Conservation (phyloP, 345 rosid genomes). For the Abelmoschus esculentus region DNA sequence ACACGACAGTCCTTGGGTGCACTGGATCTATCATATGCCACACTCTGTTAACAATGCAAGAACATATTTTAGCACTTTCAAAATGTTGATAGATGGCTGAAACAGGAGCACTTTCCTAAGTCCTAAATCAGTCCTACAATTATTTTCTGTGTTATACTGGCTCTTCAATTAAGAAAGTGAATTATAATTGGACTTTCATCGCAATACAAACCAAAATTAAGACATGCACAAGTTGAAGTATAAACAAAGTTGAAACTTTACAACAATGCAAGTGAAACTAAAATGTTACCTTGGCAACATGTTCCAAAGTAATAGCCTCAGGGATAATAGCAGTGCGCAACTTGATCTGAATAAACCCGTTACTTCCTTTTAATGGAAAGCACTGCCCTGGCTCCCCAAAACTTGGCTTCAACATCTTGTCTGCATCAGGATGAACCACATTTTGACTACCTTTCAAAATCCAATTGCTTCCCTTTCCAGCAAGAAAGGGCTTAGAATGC, state of each 20-base stretch:
- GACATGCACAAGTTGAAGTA: not conserved
- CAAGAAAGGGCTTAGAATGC: conserved; percentile 61
- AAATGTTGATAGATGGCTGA: not conserved
- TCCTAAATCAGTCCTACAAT: not conserved
- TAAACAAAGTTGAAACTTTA: not conserved
- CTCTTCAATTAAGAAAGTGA: not conserved
- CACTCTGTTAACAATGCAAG: conserved; percentile 47
- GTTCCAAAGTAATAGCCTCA: conserved; percentile 86
- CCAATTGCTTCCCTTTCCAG: not conserved
- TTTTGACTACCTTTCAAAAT: not conserved
- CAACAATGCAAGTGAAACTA: conserved; percentile 2
- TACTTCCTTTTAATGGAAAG: conserved; percentile 71
- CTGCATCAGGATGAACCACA: conserved; percentile 25
- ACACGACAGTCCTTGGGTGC: conserved; percentile 87
- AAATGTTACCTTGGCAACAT: conserved; percentile 62
- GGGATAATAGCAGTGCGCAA: conserved; percentile 63
- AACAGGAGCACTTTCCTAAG: not conserved
- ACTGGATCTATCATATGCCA: conserved; percentile 82
- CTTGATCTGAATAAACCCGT: conserved; percentile 69
- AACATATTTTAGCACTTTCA: not conserved
- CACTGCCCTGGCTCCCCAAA: conserved; percentile 97
- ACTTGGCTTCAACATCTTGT: conserved; percentile 80
- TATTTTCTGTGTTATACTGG: not conserved
- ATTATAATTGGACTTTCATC: not conserved
- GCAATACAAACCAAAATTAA: not conserved